Percentiles rank a stretch among this genome's conserved stretches.
Evolutionary conservation across 352 stramenopile species (phyloP).

Genomic region (Globisporangium middletonii): DNA sequence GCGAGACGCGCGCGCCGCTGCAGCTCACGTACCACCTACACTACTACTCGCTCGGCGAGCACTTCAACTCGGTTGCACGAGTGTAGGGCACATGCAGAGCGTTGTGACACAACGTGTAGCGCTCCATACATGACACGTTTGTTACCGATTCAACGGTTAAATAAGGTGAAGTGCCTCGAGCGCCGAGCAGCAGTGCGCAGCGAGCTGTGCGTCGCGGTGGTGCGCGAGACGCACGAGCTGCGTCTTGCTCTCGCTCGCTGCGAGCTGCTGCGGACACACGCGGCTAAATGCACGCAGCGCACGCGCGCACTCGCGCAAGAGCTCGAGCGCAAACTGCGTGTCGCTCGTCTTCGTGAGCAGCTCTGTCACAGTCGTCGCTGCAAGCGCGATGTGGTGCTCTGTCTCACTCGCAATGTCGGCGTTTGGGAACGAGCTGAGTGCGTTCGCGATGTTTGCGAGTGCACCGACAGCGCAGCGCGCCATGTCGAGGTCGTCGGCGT

Average conservation of each 20-base stretch:
- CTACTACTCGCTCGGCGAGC: constrained; percentile 98
- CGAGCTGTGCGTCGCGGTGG: constrained; percentile 61
- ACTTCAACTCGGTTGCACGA: constrained; percentile 95
- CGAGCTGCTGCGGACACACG: constrained; percentile 32
- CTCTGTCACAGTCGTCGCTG: constrained; percentile 32
- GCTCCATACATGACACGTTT: not conserved
- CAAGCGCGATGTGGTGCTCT: constrained; percentile 44
- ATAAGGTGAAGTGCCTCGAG: constrained; percentile 29
- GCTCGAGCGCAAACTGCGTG: constrained; percentile 56
- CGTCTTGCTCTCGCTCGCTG: constrained; percentile 14
- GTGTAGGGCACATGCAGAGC: not conserved
- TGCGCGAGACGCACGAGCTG: constrained; percentile 48
- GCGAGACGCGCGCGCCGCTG: constrained; percentile 59
- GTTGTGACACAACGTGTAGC: not conserved
- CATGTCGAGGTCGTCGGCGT: constrained; percentile 55
- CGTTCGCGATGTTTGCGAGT: constrained; percentile 58
- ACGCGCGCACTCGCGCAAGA: constrained; percentile 67
- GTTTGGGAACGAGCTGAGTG: constrained; percentile 41
- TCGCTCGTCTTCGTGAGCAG: constrained; percentile 43
- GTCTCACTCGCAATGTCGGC: constrained; percentile 24
- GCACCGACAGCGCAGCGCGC: constrained; percentile 61
- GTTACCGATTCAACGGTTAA: not conserved
- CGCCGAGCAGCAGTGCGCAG: constrained; percentile 43
- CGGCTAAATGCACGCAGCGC: constrained; percentile 46
- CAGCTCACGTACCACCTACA: constrained; percentile 94